A percentile compares a stretch with the other conserved stretches of the same genome.
Evolutionary conservation across 2,329 filamentous ascomycete species (phyloP).

Genomic region (Metarhizium humberi): DNA sequence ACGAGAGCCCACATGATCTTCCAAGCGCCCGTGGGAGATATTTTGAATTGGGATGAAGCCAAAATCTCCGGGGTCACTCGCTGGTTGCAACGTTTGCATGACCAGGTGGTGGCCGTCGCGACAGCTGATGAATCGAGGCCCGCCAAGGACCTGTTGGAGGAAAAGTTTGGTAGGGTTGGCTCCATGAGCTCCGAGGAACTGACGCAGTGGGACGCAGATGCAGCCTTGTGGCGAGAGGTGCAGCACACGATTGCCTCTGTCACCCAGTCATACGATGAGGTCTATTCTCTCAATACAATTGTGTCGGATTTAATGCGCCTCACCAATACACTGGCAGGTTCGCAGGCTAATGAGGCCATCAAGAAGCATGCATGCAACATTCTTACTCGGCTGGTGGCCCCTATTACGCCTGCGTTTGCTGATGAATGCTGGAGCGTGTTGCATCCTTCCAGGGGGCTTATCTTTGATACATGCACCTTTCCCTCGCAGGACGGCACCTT

Average conservation of each 20-base stretch:
- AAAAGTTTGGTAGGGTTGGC: slow-evolving; percentile 17
- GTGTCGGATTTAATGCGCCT: slow-evolving; percentile 76
- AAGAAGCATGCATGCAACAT: slow-evolving; percentile 39
- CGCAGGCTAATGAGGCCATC: slow-evolving; percentile 31
- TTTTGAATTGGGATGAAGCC: slow-evolving; percentile 78
- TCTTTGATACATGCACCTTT: slow-evolving; percentile 45
- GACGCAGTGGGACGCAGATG: slow-evolving; percentile 35
- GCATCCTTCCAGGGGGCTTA: slow-evolving; percentile 24
- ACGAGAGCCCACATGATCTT: slow-evolving; percentile 83
- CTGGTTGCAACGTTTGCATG: slow-evolving; percentile 64
- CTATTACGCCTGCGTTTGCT: slow-evolving; percentile 69
- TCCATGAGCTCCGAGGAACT: slow-evolving; percentile 23
- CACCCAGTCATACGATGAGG: slow-evolving; percentile 57
- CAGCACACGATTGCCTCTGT: slow-evolving; percentile 61
- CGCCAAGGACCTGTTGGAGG: slow-evolving; percentile 28
- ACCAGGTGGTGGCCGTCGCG: slow-evolving; percentile 34
- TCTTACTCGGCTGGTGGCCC: slow-evolving; percentile 65
- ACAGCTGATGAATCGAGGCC: slow-evolving; percentile 9
- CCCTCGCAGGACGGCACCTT: slow-evolving; percentile 45
- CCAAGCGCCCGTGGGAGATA: slow-evolving; percentile 73
- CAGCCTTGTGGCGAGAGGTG: slow-evolving; percentile 51
- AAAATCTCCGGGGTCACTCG: slow-evolving; percentile 75
- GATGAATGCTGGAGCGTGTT: slow-evolving; percentile 72
- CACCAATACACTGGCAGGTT: slow-evolving; percentile 56
- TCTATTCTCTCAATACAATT: slow-evolving; percentile 73